A percentile compares a stretch with the other conserved stretches of the same genome.
These are phyloP conservation scores for Sporothrix pseudoabietina DNA, from an alignment of 2,329 filamentous ascomycete species.

Conservation along the genomic window DNA sequence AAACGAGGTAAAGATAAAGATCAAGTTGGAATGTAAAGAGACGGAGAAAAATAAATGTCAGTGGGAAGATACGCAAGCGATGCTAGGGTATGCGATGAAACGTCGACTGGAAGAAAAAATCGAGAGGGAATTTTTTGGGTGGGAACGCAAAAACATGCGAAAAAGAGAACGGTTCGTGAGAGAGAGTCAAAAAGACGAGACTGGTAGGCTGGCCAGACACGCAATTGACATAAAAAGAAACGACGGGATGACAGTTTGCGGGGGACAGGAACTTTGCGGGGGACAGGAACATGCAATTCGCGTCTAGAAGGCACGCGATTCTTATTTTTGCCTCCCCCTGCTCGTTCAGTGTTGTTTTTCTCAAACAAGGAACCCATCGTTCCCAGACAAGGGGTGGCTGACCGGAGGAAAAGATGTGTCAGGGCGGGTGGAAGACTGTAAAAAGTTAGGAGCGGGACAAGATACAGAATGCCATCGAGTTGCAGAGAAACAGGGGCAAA, in stretches of 20 bases:
- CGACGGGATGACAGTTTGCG: not conserved
- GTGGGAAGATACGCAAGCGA: not conserved
- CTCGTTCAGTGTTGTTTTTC: not conserved
- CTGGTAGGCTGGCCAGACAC: not conserved
- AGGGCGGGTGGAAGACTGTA: not conserved
- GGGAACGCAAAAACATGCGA: slow-evolving; percentile 6
- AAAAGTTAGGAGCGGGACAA: not conserved
- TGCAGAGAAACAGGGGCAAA: not conserved
- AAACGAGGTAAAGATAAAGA: not conserved
- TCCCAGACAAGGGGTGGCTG: slow-evolving; percentile 16
- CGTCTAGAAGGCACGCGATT: slow-evolving; percentile 11
- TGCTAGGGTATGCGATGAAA: not conserved
- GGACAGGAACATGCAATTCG: not conserved
- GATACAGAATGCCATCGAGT: not conserved
- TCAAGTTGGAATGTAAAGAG: not conserved
- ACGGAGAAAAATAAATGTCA: not conserved
- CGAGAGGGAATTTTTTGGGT: not conserved
- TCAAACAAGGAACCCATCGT: not conserved
- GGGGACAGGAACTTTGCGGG: slow-evolving; percentile 7
- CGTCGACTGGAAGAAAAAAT: not conserved
- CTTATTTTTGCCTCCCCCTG: not conserved
- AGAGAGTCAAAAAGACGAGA: not conserved
- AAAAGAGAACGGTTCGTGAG: not conserved
- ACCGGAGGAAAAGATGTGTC: not conserved
- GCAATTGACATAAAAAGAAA: not conserved